Conservation (phyloP, 495 filamentous ascomycete species). For the Parmelia sp. region DNA sequence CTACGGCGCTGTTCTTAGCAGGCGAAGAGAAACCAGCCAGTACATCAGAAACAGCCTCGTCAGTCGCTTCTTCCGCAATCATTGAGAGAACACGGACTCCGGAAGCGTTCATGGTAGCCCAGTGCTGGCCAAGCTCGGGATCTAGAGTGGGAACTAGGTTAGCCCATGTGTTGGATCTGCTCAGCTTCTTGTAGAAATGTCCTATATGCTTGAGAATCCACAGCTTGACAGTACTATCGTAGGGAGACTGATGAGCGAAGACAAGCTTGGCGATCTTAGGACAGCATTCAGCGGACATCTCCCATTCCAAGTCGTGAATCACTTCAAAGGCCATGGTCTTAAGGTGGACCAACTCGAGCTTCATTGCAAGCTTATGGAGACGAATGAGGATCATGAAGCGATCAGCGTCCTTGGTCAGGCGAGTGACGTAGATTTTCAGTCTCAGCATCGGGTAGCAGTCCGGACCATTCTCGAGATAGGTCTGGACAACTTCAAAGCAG, state of each 20-base stretch:
- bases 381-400: conserved; percentile 18
- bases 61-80: conserved; percentile 8
- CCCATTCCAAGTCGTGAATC: conserved; percentile 14
- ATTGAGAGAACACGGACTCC: conserved; percentile 6
- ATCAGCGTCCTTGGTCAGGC: conserved; percentile 6
- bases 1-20: conserved; percentile 1
- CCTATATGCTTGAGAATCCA: conserved; percentile 23
- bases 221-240: conserved; percentile 12
- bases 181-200: conserved; percentile 14
- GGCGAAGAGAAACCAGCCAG: not conserved
- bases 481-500: conserved; percentile 19
- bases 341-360: conserved; percentile 16
- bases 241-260: conserved; percentile 13
- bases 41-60: not conserved
- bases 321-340: conserved; percentile 16
- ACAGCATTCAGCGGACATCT: conserved; percentile 10
- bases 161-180: conserved; percentile 17
- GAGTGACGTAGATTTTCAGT: conserved; percentile 12
- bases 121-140: conserved; percentile 11
- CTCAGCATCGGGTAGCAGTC: conserved; percentile 15
- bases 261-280: conserved; percentile 19
- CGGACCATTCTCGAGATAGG: conserved; percentile 24
- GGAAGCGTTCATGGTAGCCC: conserved; percentile 13
- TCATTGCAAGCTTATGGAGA: conserved; percentile 20
- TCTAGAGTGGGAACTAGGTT: conserved; percentile 6